A percentile compares a stretch with the other conserved stretches of the same genome.
Conservation (phyloP, 495 filamentous ascomycete species). For the Tuber calosporum region DNA sequence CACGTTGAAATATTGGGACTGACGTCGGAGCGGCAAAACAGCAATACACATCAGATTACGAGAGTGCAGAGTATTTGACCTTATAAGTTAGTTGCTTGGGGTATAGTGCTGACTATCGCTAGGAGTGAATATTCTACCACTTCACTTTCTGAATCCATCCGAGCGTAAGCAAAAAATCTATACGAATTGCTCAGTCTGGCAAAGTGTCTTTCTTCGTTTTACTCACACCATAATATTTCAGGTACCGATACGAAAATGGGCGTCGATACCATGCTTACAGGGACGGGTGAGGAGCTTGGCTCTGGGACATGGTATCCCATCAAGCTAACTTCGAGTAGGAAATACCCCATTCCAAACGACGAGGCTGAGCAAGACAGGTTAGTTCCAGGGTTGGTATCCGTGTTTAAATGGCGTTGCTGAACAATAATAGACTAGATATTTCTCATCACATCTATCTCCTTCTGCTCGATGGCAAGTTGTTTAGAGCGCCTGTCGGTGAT, state of each 20-base stretch:
- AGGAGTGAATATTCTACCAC: slow-evolving; percentile 22
- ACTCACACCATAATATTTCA: background rate
- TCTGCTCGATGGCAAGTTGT: slow-evolving; percentile 50
- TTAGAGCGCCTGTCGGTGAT: slow-evolving; percentile 51
- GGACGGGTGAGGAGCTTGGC: slow-evolving; percentile 17
- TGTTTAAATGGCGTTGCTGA: background rate
- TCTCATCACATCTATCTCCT: slow-evolving; percentile 56
- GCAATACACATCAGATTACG: background rate
- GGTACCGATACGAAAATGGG: slow-evolving; percentile 27
- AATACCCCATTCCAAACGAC: slow-evolving; percentile 53
- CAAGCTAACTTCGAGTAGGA: slow-evolving; percentile 25
- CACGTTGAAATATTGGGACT: background rate
- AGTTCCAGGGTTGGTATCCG: background rate
- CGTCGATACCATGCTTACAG: slow-evolving; percentile 30
- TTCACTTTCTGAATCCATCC: slow-evolving; percentile 23
- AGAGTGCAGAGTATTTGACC: background rate
- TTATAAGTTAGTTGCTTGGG: background rate
- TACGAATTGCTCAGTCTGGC: background rate
- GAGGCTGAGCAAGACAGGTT: slow-evolving; percentile 38
- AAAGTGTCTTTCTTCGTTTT: background rate
- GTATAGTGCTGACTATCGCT: background rate
- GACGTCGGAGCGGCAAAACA: background rate
- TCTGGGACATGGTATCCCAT: background rate
- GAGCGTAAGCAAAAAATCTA: slow-evolving; percentile 12
- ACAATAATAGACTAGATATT: slow-evolving; percentile 51